Conservation (phyloP, 2,329 filamentous ascomycete genomes). For the Ampelomyces quisqualis region DNA sequence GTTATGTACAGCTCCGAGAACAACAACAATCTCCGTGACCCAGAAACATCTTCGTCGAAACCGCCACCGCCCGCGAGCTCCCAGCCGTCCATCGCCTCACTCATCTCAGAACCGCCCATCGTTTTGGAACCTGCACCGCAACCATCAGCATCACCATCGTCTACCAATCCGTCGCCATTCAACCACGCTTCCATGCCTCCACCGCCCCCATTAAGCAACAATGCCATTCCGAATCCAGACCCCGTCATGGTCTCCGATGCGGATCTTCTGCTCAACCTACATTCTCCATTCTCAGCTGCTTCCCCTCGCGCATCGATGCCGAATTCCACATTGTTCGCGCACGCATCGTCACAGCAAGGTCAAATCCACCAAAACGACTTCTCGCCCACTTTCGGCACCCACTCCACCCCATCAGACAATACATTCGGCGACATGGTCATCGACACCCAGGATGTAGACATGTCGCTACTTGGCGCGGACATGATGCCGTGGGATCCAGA, state of each 20-base stretch:
- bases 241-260: constrained; percentile 47
- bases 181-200: constrained; percentile 36
- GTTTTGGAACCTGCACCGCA: constrained; percentile 29
- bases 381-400: constrained; percentile 29
- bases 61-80: constrained; percentile 21
- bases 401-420: constrained; percentile 28
- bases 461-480: constrained; percentile 66
- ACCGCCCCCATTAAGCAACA: constrained; percentile 29
- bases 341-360: constrained; percentile 15
- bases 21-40: constrained; percentile 27
- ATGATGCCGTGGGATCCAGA: constrained; percentile 72
- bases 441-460: constrained; percentile 75
- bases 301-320: constrained; percentile 26
- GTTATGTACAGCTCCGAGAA: constrained; percentile 69
- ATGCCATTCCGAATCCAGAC: constrained; percentile 26
- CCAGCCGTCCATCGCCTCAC: constrained; percentile 35
- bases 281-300: constrained; percentile 46
- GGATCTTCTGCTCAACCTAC: constrained; percentile 53
- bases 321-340: constrained; percentile 20
- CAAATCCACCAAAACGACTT: constrained; percentile 22
- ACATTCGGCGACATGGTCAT: constrained; percentile 63
- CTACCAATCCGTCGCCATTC: constrained; percentile 16
- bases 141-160: constrained; percentile 24
- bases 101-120: constrained; percentile 30
- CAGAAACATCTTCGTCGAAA: constrained; percentile 20